A percentile compares a stretch with the other conserved stretches of the same genome.
Conservation (phyloP, 768 basidiomycete species). For the Leccinum obscurum region DNA sequence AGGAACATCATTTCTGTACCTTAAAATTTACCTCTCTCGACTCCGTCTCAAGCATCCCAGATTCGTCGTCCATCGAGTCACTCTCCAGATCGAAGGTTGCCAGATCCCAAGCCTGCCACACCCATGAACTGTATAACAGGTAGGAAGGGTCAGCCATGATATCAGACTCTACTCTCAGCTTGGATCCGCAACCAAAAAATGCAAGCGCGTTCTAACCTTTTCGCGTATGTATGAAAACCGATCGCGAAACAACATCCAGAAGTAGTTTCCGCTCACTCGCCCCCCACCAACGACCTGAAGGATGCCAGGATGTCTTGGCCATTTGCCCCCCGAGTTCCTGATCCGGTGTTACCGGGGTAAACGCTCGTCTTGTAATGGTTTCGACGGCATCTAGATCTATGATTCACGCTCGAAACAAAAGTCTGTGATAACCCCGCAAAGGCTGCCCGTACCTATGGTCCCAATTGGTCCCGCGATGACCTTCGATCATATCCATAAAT, state of each 20-base stretch:
- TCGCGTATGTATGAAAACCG: conserved; percentile 1
- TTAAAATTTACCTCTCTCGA: background rate
- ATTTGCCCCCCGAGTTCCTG: background rate
- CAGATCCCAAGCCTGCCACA: conserved; percentile 1
- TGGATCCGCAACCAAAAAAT: background rate
- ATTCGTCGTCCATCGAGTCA: background rate
- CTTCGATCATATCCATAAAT: background rate
- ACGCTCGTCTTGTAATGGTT: background rate
- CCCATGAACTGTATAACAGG: background rate
- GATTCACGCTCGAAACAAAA: background rate
- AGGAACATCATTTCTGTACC: conserved; percentile 7
- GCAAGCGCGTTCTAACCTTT: conserved; percentile 3
- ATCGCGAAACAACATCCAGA: background rate
- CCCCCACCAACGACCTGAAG: background rate
- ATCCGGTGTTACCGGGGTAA: conserved; percentile 2
- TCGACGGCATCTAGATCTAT: background rate
- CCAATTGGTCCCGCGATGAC: background rate
- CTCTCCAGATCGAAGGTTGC: conserved; percentile 2
- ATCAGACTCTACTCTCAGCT: background rate
- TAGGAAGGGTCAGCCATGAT: background rate
- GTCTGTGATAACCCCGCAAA: background rate
- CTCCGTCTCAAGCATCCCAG: conserved; percentile 1
- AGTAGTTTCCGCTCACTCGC: background rate
- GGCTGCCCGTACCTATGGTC: background rate
- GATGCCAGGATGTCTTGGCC: background rate